Conservation (phyloP, 2,329 filamentous ascomycete species). For the Talaromyces sp. region DNA sequence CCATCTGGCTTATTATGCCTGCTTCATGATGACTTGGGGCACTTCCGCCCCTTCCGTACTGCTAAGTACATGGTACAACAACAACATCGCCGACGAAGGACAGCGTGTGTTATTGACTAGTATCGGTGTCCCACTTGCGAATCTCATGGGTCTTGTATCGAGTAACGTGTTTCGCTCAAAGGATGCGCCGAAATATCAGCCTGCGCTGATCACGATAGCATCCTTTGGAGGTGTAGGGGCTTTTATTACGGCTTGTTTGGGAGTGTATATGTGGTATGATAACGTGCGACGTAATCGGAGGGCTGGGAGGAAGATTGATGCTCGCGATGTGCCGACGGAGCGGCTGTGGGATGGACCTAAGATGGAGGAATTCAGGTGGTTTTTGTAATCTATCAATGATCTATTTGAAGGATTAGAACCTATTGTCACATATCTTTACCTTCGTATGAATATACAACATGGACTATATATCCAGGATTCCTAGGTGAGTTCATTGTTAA, state of each 20-base stretch:
- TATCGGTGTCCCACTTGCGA: constrained; percentile 71
- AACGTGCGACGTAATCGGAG: constrained; percentile 60
- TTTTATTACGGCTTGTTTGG: constrained; percentile 56
- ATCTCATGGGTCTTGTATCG: constrained; percentile 70
- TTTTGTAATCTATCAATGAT: constrained; percentile 33
- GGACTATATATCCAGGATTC: not conserved
- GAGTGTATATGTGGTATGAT: constrained; percentile 64
- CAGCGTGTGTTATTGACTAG: constrained; percentile 68
- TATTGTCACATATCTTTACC: not conserved
- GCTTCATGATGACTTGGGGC: constrained; percentile 82
- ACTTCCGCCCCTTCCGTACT: constrained; percentile 72
- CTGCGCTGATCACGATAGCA: constrained; percentile 60
- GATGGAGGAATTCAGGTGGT: constrained; percentile 59
- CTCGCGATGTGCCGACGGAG: constrained; percentile 58
- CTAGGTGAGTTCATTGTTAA: not conserved
- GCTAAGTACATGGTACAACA: constrained; percentile 70
- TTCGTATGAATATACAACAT: not conserved
- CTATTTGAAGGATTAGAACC: not conserved
- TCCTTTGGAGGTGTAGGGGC: constrained; percentile 57
- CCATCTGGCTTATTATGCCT: constrained; percentile 71
- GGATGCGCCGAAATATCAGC: constrained; percentile 66
- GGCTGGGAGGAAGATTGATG: constrained; percentile 57
- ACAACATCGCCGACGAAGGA: constrained; percentile 77
- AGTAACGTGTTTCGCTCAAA: constrained; percentile 66
- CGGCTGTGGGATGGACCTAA: constrained; percentile 56